Percentiles rank a stretch among this genome's conserved stretches.
Conservation (phyloP, 495 filamentous ascomycete species). For the Penicillium coffeae region DNA sequence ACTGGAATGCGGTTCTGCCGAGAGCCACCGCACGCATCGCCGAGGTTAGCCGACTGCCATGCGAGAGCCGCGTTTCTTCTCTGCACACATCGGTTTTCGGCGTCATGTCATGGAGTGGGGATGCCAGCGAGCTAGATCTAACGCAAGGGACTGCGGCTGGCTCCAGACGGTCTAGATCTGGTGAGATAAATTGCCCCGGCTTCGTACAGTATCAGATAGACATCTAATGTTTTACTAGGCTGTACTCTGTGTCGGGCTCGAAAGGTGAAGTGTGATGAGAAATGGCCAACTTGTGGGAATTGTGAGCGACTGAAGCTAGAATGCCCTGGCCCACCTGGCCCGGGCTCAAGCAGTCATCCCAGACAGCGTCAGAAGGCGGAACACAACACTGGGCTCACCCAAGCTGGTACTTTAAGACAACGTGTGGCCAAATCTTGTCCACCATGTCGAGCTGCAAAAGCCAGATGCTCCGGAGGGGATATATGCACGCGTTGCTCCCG, state of each 20-base stretch:
- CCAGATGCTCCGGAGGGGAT: constrained; percentile 20
- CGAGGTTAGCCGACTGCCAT: constrained; percentile 9
- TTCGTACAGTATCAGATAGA: not conserved
- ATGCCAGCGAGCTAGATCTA: not conserved
- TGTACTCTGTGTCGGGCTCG: constrained; percentile 19
- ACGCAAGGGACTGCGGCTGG: constrained; percentile 1
- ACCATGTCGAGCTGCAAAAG: constrained; percentile 22
- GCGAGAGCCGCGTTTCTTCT: constrained; percentile 14
- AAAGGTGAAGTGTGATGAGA: constrained; percentile 22
- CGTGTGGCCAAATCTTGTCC: constrained; percentile 22
- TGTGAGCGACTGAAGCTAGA: constrained; percentile 15
- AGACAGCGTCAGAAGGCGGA: not conserved
- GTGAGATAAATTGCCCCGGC: constrained; percentile 1
- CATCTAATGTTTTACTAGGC: constrained; percentile 7
- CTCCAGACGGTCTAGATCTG: constrained; percentile 15
- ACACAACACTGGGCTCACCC: constrained; percentile 9
- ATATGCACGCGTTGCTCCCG: constrained; percentile 16
- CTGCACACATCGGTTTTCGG: not conserved
- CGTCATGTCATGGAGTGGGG: constrained; percentile 14
- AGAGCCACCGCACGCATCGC: constrained; percentile 4
- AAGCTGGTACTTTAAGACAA: constrained; percentile 17
- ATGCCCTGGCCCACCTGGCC: constrained; percentile 15
- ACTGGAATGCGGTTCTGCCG: constrained; percentile 7
- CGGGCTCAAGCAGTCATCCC: not conserved
- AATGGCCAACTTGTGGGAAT: constrained; percentile 15